Percentiles rank a stretch among this genome's conserved stretches.
phyloP scores from a whole-genome alignment of 176 grass and related monocot species.

The Saccharum spontaneum region DNA sequence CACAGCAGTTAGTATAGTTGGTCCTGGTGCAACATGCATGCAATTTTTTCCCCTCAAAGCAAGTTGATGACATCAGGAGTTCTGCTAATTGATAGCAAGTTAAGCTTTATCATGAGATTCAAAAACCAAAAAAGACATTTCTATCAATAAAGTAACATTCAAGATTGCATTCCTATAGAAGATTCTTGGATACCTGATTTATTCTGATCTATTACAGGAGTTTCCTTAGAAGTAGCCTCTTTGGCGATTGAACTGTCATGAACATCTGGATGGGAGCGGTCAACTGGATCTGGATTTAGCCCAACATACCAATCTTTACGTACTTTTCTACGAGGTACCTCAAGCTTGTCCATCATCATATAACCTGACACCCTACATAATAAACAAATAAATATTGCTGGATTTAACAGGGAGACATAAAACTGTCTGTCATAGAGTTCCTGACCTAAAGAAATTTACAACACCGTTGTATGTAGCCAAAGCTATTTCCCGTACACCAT shows the following conservation, averaged over 20 bases:
- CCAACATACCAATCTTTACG: slow-evolving; percentile 95
- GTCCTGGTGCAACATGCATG: background rate
- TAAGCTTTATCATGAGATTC: slow-evolving; percentile 5
- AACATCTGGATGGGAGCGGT: slow-evolving; percentile 93
- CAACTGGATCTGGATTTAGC: slow-evolving; percentile 67
- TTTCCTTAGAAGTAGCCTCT: slow-evolving; percentile 51
- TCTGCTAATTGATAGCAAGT: slow-evolving; percentile 9
- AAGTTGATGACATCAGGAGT: background rate
- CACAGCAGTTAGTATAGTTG: slow-evolving; percentile 4
- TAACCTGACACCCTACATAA: slow-evolving; percentile 83
- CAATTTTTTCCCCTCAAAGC: background rate
- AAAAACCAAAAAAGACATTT: slow-evolving; percentile 32
- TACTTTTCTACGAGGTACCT: slow-evolving; percentile 92
- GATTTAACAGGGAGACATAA: slow-evolving; percentile 14
- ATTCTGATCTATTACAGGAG: slow-evolving; percentile 31
- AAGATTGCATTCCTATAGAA: slow-evolving; percentile 5
- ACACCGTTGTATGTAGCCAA: slow-evolving; percentile 94
- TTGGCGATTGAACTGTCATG: slow-evolving; percentile 70
- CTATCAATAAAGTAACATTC: slow-evolving; percentile 30
- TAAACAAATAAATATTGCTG: slow-evolving; percentile 37
- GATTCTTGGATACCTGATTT: slow-evolving; percentile 33
- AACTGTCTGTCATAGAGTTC: background rate
- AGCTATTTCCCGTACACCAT: slow-evolving; percentile 83
- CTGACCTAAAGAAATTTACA: slow-evolving; percentile 89
- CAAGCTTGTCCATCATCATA: slow-evolving; percentile 96